phyloP scores from a whole-genome alignment of 768 basidiomycete species.

The Mycena indigotica region DNA sequence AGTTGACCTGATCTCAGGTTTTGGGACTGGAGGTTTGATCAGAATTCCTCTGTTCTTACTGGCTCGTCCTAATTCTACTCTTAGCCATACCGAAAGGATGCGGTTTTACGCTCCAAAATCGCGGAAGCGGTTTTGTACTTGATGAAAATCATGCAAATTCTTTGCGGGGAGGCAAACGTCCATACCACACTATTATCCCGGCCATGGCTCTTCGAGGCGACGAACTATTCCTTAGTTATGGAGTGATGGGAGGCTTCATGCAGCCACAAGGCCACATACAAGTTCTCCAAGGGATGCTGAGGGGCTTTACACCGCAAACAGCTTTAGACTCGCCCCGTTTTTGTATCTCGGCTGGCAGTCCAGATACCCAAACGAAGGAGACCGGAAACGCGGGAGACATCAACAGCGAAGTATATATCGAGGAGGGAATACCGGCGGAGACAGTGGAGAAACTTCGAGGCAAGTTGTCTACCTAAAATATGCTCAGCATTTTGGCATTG shows the following conservation, averaged over 20 bases:
- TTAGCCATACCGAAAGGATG: slow-evolving; percentile 91
- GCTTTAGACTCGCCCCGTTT: slow-evolving; percentile 92
- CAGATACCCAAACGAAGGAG: slow-evolving; percentile 53
- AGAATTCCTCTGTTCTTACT: background rate
- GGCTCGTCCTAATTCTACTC: background rate
- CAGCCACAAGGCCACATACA: slow-evolving; percentile 98
- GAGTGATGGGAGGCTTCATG: slow-evolving; percentile 93
- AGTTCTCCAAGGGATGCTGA: slow-evolving; percentile 85
- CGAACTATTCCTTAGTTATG: slow-evolving; percentile 86
- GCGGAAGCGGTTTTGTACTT: slow-evolving; percentile 84
- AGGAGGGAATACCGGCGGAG: slow-evolving; percentile 72
- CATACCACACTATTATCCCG: slow-evolving; percentile 93
- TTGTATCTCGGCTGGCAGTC: slow-evolving; percentile 87
- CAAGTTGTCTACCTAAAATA: slow-evolving; percentile 31
- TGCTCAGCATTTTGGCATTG: background rate
- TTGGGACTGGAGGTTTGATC: slow-evolving; percentile 78
- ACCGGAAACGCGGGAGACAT: slow-evolving; percentile 61
- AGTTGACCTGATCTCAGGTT: slow-evolving; percentile 49
- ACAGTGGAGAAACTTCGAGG: slow-evolving; percentile 71
- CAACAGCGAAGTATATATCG: slow-evolving; percentile 86
- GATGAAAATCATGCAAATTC: slow-evolving; percentile 83
- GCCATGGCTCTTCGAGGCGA: slow-evolving; percentile 76
- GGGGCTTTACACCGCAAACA: slow-evolving; percentile 85
- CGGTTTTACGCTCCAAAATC: slow-evolving; percentile 95
- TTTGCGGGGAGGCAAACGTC: slow-evolving; percentile 79